Percentiles rank a stretch among this genome's conserved stretches.
Conservation (phyloP, 2,329 filamentous ascomycete genomes). For the Dactylellina sp. region DNA sequence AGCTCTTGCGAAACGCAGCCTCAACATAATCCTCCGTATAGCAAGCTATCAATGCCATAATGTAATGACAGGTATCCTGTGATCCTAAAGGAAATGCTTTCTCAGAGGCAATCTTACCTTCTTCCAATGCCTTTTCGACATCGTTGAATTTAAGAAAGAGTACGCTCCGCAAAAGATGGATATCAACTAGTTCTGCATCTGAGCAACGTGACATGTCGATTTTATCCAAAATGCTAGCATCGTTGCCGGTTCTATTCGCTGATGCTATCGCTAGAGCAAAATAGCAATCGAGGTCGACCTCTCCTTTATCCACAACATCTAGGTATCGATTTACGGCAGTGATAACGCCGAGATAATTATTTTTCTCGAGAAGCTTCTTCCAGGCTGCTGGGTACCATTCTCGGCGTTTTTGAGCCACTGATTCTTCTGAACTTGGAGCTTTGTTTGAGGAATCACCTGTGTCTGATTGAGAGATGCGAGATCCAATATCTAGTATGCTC, state of each 20-base stretch:
- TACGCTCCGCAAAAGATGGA: conserved; percentile 29
- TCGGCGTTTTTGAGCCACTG: conserved; percentile 36
- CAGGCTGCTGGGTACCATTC: conserved; percentile 45
- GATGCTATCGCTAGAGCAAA: conserved; percentile 29
- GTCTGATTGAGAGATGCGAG: conserved; percentile 15
- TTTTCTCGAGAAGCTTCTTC: conserved; percentile 46
- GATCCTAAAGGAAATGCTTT: conserved; percentile 20
- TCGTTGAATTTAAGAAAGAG: conserved; percentile 40
- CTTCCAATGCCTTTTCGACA: conserved; percentile 28
- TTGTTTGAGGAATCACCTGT: conserved; percentile 1
- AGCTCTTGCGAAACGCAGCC: conserved; percentile 30
- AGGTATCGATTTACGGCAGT: conserved; percentile 36
- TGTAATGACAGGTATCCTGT: conserved; percentile 37
- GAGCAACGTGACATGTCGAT: conserved; percentile 43
- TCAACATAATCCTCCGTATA: conserved; percentile 47
- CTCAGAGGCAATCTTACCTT: conserved; percentile 36
- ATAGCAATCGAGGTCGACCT: conserved; percentile 43
- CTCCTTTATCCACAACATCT: conserved; percentile 34
- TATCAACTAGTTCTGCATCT: conserved; percentile 38
- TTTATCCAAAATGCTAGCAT: conserved; percentile 29
- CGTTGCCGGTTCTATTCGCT: conserved; percentile 8
- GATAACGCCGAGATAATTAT: conserved; percentile 33
- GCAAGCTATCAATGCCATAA: conserved; percentile 42
- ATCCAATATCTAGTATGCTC: conserved; percentile 6
- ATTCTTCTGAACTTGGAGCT: conserved; percentile 38